These are phyloP conservation scores for Colletotrichum liaoningense DNA, from an alignment of 2,329 filamentous ascomycete species.

Conservation along the genomic window DNA sequence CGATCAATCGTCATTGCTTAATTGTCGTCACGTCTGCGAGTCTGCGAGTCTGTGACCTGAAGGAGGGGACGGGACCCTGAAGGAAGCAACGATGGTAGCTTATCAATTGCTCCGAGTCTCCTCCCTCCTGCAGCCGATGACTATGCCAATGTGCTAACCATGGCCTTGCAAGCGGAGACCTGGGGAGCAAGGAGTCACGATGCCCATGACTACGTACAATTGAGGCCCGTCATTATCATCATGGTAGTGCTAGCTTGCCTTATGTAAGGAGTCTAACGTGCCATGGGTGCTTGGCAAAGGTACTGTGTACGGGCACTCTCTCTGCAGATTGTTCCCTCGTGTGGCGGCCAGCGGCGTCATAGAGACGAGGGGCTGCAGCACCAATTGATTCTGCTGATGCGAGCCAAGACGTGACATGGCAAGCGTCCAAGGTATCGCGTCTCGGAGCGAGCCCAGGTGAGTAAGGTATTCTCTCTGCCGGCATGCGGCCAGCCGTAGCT, in stretches of 20 bases:
- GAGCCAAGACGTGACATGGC: conserved; percentile 21
- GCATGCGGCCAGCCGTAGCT: neutral
- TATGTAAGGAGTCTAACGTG: neutral
- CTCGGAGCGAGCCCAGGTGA: neutral
- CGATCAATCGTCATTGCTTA: neutral
- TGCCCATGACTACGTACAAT: neutral
- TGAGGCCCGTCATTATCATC: neutral
- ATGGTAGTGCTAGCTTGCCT: neutral
- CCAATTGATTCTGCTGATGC: conserved; percentile 20
- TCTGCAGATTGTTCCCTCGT: neutral
- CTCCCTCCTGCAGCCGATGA: neutral
- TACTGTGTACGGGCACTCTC: too few relatives aligned
- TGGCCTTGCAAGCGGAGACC: conserved; percentile 24
- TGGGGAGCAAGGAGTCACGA: neutral
- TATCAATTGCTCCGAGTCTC: neutral
- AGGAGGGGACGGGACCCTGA: conserved; percentile 23
- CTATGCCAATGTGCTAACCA: conserved; percentile 3
- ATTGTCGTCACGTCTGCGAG: neutral
- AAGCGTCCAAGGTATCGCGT: conserved; percentile 16
- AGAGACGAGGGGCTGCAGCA: conserved; percentile 30
- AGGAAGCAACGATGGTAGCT: conserved; percentile 1
- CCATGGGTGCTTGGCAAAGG: neutral
- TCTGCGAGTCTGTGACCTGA: too few relatives aligned
- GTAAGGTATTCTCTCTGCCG: neutral
- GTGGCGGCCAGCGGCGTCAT: conserved; percentile 31